phyloP scores from a whole-genome alignment of 1,284 basidiomycete species.

The Ceraceosorus bombacis region DNA sequence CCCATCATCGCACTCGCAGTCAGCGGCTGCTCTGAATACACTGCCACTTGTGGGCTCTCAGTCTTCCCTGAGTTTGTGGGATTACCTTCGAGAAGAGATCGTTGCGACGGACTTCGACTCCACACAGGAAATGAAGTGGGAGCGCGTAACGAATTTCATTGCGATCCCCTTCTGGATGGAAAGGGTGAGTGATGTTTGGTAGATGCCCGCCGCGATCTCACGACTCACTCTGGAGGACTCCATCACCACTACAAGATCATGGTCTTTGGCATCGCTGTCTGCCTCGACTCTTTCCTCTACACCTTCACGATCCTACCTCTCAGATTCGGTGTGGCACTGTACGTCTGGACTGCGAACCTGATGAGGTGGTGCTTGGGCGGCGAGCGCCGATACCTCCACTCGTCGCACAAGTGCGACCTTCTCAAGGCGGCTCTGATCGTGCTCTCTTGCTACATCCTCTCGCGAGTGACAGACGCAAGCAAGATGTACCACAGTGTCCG shows the following conservation, averaged over 20 bases:
- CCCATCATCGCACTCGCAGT: no score
- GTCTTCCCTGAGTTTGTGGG: constrained; percentile 63
- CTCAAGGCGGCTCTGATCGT: constrained; percentile 70
- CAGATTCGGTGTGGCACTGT: constrained; percentile 53
- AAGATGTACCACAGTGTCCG: constrained; percentile 98
- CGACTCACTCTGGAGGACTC: neutral
- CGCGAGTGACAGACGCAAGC: constrained; percentile 83
- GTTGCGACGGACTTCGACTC: constrained; percentile 84
- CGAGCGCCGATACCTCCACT: constrained; percentile 28
- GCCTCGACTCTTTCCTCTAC: constrained; percentile 94
- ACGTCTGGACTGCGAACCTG: constrained; percentile 1
- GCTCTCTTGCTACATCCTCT: constrained; percentile 66
- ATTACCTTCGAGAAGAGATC: constrained; percentile 72
- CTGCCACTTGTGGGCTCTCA: no score
- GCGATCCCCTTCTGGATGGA: constrained; percentile 87
- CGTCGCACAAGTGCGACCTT: constrained; percentile 82
- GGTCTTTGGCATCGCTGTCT: constrained; percentile 83
- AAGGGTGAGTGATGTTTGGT: constrained; percentile 58
- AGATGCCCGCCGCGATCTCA: constrained; percentile 10
- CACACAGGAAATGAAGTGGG: constrained; percentile 88
- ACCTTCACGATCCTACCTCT: constrained; percentile 97
- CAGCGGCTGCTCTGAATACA: no score
- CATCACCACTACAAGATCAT: constrained; percentile 60
- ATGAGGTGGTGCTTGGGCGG: constrained; percentile 24
- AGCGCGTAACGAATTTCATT: constrained; percentile 94